Evolutionary conservation across 1,284 basidiomycete species (phyloP).

Genomic region (Volvariella volvacea): DNA sequence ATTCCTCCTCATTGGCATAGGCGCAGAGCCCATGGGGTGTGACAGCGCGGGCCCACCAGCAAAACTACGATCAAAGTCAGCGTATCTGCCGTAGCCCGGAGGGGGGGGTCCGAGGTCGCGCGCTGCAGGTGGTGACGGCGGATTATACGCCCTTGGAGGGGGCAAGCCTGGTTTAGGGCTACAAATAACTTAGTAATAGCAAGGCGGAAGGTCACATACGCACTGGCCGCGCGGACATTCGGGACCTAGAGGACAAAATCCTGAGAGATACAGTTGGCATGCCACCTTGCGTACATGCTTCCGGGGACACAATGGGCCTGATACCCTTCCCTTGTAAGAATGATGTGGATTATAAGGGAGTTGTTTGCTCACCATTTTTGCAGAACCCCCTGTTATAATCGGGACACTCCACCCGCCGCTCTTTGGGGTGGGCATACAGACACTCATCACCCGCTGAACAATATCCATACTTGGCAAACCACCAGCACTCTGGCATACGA

Average conservation of each 20-base stretch:
- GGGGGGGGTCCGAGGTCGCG: slow-evolving; percentile 87
- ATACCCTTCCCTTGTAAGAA: slow-evolving; percentile 7
- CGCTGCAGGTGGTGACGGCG: slow-evolving; percentile 68
- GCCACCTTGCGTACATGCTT: slow-evolving; percentile 91
- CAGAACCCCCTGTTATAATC: slow-evolving; percentile 97
- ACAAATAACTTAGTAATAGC: slow-evolving; percentile 11
- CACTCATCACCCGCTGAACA: slow-evolving; percentile 98
- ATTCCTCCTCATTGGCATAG: slow-evolving; percentile 54
- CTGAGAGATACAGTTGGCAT: slow-evolving; percentile 89
- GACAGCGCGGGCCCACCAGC: slow-evolving; percentile 25
- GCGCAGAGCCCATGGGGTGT: slow-evolving; percentile 15
- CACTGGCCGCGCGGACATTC: slow-evolving; percentile 91
- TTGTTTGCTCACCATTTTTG: slow-evolving; percentile 61
- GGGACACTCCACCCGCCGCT: slow-evolving; percentile 89
- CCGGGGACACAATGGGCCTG: slow-evolving; percentile 85
- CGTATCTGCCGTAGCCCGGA: slow-evolving; percentile 83
- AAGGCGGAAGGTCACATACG: slow-evolving; percentile 27
- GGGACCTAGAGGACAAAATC: slow-evolving; percentile 92
- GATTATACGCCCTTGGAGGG: slow-evolving; percentile 69
- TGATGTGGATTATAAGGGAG: slow-evolving; percentile 4
- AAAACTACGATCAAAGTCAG: slow-evolving; percentile 65
- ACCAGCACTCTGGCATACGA: slow-evolving; percentile 99
- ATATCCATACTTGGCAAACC: slow-evolving; percentile 97
- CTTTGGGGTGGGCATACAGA: slow-evolving; percentile 96
- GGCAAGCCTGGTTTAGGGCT: slow-evolving; percentile 76